Base-by-base conservation (phyloP, 2,329 filamentous ascomycete genomes). In the Dendrostoma leiphaemia region DNA sequence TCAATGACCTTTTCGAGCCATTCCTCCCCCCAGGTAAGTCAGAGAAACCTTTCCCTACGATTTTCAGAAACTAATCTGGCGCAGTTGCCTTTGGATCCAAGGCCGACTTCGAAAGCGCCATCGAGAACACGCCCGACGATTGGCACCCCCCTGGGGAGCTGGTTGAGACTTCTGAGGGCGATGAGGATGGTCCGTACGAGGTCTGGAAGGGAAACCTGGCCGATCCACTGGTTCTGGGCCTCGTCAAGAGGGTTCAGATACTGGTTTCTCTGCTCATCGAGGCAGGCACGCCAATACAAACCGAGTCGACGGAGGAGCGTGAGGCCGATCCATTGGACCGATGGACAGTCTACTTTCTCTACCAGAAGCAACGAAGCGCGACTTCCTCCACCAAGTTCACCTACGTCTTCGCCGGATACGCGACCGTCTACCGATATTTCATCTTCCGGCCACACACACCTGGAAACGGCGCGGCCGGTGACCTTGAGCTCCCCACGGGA, bases 311-410 rank as follows among this genome's bases (percentile, higher is more conserved):
- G 10, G 56, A 58, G 8, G 70, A 76, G 2, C 84, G 91, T 35
- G 80, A 89, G 49, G 81, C 87, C 1, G 88, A 92, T 58, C 86
- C 84, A 0, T 71, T 87, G 19, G 83, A 91, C 57, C 83, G 93
- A 63, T 99, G 94, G 94, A 91, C 89, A 1, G 74, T 97, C n/a
- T 97, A 91, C 72, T 85, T 96, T 62, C 76, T 96, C 53, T 93
- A 88, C 70, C 82, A 87, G 62, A 88, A 88, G 66, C 81, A 81
- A 57, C 72, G 72, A 4, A 62, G 65, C 2, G 50, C 69, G 2
- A 64, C 67, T 3, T 63, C 71, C 2, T 69, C 77, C 10, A 73
- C 71, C 9, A 76, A 74, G 50, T 79, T 77, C 13, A 74, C 81
- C n/a, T 96, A 97, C 68, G 82, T 84, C 3, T 90, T 99, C 61